Conservation (phyloP, 768 basidiomycete genomes). For the Boletus vermiculosoides region DNA sequence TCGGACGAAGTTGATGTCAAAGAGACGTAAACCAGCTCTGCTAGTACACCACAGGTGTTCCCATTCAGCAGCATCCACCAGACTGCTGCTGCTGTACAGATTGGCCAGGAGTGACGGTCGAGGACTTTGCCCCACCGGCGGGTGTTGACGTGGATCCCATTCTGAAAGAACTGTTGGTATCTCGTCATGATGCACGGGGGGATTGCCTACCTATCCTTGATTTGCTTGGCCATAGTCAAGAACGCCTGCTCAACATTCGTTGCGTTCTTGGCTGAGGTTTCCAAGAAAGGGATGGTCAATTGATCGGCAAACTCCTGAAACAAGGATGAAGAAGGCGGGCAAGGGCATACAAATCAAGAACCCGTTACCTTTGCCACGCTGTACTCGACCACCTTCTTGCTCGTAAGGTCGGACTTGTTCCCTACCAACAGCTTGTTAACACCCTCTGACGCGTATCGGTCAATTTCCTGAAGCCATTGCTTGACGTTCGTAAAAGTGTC, state of each 20-base stretch:
- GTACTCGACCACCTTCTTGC: conserved; percentile 94
- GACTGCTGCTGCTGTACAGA: conserved; percentile 73
- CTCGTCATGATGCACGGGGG: background rate
- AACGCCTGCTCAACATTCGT: conserved; percentile 99
- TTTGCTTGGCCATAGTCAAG: conserved; percentile 97
- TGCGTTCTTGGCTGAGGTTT: conserved; percentile 99
- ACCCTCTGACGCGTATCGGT: conserved; percentile 95
- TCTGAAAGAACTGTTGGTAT: conserved; percentile 37
- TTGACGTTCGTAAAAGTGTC: conserved; percentile 96
- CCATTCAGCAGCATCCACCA: conserved; percentile 74
- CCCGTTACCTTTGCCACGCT: conserved; percentile 72
- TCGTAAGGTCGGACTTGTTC: conserved; percentile 97
- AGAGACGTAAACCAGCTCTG: conserved; percentile 15
- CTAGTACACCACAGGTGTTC: conserved; percentile 17
- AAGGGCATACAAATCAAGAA: background rate
- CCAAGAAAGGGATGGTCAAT: conserved; percentile 89
- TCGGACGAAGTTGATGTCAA: conserved; percentile 16
- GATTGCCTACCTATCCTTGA: conserved; percentile 74
- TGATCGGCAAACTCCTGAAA: conserved; percentile 91
- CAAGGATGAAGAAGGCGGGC: conserved; percentile 5
- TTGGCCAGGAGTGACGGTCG: conserved; percentile 82
- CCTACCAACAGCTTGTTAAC: conserved; percentile 99
- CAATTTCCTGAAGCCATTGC: conserved; percentile 92
- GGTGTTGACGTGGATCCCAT: conserved; percentile 84
- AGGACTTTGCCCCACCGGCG: conserved; percentile 73